Conservation (phyloP, 1,139 yeast genomes). For the Ogataea hybrid region DNA sequence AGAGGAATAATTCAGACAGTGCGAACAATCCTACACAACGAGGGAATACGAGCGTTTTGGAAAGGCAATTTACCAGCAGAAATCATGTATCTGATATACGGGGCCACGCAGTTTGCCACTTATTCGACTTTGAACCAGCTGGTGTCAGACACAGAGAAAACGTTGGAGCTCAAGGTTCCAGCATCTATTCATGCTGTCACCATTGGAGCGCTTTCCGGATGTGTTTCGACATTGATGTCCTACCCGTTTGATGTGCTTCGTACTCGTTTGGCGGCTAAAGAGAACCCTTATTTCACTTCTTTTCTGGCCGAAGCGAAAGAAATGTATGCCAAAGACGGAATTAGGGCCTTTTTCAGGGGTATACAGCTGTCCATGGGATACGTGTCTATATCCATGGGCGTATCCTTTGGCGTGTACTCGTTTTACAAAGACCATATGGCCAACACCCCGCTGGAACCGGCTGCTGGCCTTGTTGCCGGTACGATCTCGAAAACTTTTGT, state of each 20-base stretch:
- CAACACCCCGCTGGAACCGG: conserved; percentile 53
- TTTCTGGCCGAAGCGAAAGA: conserved; percentile 41
- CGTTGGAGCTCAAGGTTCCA: conserved; percentile 31
- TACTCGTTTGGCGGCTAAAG: conserved; percentile 74
- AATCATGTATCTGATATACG: conserved; percentile 76
- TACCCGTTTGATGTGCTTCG: conserved; percentile 88
- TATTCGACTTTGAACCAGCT: conserved; percentile 54
- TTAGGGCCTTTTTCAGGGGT: conserved; percentile 75
- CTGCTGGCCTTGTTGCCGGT: conserved; percentile 80
- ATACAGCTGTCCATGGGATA: conserved; percentile 51
- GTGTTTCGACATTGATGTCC: conserved; percentile 65
- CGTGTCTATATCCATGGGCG: conserved; percentile 30
- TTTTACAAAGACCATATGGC: conserved; percentile 15
- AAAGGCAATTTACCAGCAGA: conserved; percentile 96
- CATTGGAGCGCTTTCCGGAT: conserved; percentile 79
- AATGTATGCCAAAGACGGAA: conserved; percentile 51
- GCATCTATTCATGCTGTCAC: conserved; percentile 50
- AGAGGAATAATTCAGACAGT: conserved; percentile 38
- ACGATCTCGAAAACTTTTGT: conserved; percentile 66
- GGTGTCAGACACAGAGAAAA: conserved; percentile 36
- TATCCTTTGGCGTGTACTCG: conserved; percentile 32
- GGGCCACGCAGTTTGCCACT: conserved; percentile 79
- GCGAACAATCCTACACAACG: conserved; percentile 40
- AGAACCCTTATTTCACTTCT: conserved; percentile 42
- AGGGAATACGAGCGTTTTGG: conserved; percentile 74